Conservation (phyloP, 352 stramenopile genomes). For the Pythium biforme region DNA sequence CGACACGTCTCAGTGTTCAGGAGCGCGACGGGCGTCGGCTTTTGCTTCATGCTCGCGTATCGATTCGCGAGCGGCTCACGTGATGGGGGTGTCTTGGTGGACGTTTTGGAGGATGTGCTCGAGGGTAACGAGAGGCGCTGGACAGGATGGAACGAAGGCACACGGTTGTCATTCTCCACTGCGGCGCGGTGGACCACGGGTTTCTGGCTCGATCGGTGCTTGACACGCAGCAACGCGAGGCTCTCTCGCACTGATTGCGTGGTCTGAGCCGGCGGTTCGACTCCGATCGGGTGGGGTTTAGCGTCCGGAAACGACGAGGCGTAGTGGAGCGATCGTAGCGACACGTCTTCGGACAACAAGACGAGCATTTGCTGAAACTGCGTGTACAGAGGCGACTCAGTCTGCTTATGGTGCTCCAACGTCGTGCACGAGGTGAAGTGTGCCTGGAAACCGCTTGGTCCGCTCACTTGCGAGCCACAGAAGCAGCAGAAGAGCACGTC, state of each 20-base stretch:
- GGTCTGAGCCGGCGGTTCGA: neutral
- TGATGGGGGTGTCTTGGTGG: neutral
- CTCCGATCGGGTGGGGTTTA: slow-evolving; percentile 28
- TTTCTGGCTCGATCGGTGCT: slow-evolving; percentile 22
- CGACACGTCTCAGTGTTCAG: slow-evolving; percentile 61
- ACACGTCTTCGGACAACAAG: slow-evolving; percentile 63
- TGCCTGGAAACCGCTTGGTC: slow-evolving; percentile 30
- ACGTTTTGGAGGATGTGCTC: neutral
- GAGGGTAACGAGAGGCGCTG: neutral
- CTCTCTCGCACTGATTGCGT: slow-evolving; percentile 27
- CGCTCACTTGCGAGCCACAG: slow-evolving; percentile 49
- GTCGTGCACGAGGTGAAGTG: slow-evolving; percentile 58
- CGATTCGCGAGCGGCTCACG: slow-evolving; percentile 7
- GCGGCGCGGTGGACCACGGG: slow-evolving; percentile 12
- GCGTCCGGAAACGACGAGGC: slow-evolving; percentile 61
- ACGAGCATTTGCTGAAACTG: slow-evolving; percentile 65
- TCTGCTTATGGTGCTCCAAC: slow-evolving; percentile 49
- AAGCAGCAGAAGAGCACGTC: slow-evolving; percentile 74
- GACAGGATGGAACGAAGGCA: slow-evolving; percentile 9
- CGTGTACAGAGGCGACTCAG: slow-evolving; percentile 51
- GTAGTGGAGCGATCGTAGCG: slow-evolving; percentile 69
- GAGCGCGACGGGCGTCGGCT: slow-evolving; percentile 9
- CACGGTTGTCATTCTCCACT: neutral
- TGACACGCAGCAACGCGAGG: slow-evolving; percentile 24
- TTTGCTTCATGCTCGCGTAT: slow-evolving; percentile 19